Base-by-base conservation (phyloP, 1,139 yeast species). In the Hyphopichia pseudoburtonii region DNA sequence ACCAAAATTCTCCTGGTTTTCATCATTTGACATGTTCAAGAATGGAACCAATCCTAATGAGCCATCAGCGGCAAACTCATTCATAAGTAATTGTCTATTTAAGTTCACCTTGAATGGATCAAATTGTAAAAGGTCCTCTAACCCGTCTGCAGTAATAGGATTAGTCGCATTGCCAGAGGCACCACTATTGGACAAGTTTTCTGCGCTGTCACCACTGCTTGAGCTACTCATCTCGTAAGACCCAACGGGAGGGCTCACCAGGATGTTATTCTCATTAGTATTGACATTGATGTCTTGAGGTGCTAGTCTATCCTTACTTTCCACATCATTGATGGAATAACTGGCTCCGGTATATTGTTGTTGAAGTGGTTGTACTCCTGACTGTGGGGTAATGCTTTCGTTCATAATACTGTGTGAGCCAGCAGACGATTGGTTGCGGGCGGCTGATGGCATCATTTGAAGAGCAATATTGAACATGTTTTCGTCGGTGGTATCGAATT, bases 1-100 rank as follows among this genome's bases (percentile, higher is more conserved):
- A 7, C 16, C 27, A 32, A 17, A 11, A 14, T 12, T n/a, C n/a
- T n/a, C 28, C 9, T 17, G 15, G 15, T 5, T 11, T 11, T 29
- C 22, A 7, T 11, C n/a, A 12, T 19, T 22, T 10, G 26, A 18
- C 28, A 34, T 28, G 32, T 73, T 78, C 40, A 80, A 57, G 46
- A 78, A 73, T 15, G 80, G 80, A 3, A 80, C 83, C 40, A 80
- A 60, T 0, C 86, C 87, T 32, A 80, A 57, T 0, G 86, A 80
- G 1, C 86, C 86, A 60, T 80, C 87, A 11, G 84, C 84, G 10
- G 80, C 84, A 57, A 80, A 80, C 44, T 78, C 84, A 44, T 67
- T 67, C 47, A 70, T 56, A 54, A 70, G 54, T 48, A 58, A 45
- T 50, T 74, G 55, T 48, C 67, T 62, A 37, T 56, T 57, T 28